Base-by-base conservation (phyloP, 306 rosid species). In the Echinosophora koreensis region DNA sequence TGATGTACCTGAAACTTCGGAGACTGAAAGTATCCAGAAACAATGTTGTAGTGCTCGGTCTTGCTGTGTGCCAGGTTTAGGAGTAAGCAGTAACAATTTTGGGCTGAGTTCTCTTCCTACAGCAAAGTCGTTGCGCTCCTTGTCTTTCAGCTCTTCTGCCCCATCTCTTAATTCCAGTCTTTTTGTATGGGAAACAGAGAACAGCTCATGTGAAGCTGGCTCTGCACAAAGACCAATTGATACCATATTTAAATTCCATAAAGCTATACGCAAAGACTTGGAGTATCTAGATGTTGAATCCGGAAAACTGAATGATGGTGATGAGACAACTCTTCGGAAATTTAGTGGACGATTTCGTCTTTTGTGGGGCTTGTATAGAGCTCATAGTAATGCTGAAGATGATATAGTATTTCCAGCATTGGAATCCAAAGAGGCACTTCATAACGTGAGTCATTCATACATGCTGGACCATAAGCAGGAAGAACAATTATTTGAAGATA, bases 321-420 rank as follows among this genome's bases (percentile, higher is more conserved):
- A 91, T 81, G 97, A 87, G 81, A 87, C 88, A 63, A 84, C 86
- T 76, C 86, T 92, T 58, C 82, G 75, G 73, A 94, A 92, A 77
- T 96, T 96, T 78, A 87, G 76, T 66, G 99, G 99, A 76, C 89
- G 98, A 80, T 96, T 96, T 86, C 98, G 97, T 64, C 95, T 96
- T 74, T 88, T 96, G 69, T 96, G 99, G 99, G 99, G 99, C 16
- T 82, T 96, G 72, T 90, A 96, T 82, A 91, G 97, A 87, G 99
- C 99, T 63, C 99, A 96, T 78, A 96, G 99, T 84, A 96, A 96
- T 77, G 99, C 99, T 18, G 99, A 96, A 84, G 99, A 96, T 91
- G 98, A 92, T 76, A 89, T 96, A 82, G 97, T 91, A 69, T 96
- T 96, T 86, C 99, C 99, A 66, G 99, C 98, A 5, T 73, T 96